Conservation (phyloP, 2,329 filamentous ascomycete species). For the Fusarium nodosum region DNA sequence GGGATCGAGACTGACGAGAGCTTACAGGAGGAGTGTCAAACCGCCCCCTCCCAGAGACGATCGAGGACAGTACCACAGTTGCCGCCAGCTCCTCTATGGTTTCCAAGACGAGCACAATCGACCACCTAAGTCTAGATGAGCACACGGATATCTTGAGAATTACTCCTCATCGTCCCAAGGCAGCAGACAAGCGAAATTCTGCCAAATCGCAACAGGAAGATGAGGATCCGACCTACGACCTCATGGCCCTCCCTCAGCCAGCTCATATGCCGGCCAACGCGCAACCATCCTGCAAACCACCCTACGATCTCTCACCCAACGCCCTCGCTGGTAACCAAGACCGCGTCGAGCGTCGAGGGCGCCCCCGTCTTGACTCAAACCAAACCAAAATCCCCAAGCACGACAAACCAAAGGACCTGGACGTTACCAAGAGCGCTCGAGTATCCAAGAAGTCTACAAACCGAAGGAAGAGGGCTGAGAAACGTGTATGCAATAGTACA, state of each 20-base stretch:
- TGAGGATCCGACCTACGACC: constrained; percentile 8
- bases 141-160: background rate
- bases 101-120: background rate
- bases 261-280: background rate
- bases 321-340: constrained; percentile 1
- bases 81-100: background rate
- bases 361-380: background rate
- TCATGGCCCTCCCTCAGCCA: constrained; percentile 5
- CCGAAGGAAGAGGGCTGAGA: constrained; percentile 2
- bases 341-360: background rate
- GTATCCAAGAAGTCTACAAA: background rate
- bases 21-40: constrained; percentile 15
- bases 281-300: background rate
- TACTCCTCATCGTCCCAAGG: no score
- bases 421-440: constrained; percentile 15
- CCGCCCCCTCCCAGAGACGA: background rate
- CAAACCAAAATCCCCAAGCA: constrained; percentile 3
- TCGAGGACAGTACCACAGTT: constrained; percentile 7
- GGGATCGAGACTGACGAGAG: constrained; percentile 1
- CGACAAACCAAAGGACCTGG: background rate
- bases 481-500: background rate
- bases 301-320: constrained; percentile 10
- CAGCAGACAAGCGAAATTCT: background rate
- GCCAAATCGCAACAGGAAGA: background rate
- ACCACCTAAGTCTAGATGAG: background rate